Evolutionary conservation across 202 grass and related monocot species (phyloP), one percentile per base, ranked within the genome.

Genomic region (Panicum hallii): DNA sequence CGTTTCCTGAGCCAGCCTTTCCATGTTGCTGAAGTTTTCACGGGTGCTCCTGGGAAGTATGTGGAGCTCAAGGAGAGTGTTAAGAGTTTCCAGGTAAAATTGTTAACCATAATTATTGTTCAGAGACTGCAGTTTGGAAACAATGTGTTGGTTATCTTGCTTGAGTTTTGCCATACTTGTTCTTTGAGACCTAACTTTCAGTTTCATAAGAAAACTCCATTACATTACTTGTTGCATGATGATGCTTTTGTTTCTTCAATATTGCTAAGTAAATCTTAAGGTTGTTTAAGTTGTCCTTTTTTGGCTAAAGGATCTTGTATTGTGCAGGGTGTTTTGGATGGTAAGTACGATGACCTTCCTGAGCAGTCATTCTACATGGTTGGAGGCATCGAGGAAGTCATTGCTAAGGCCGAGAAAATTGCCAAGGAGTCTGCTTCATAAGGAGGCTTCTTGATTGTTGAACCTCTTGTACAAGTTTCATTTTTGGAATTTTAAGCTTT

Each of bases 1-100:
- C 75, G 86, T 53, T 99, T 99, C 96, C 79, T 98, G 26, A 93
- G 91, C 89, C 96, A 98, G 81, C 96, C 96, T 19, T 98, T 98
- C 89, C 96, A 98, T 86, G 96, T 98, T 40, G 96, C 96, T 49
- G 96, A 98, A 89, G 96, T 98, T 74, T 98, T 98, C 93, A 98
- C 96, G 1, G 96, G 96, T 88, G 96, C 96, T 63, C 96, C 93
- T 57, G 96, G 96, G 77, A 98, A 98, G 86, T 98, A 98, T 43
- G 96, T 98, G 32, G 96, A 98, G 44, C 84, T 98, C 30, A 98
- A 98, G 79, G 95, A 98, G 81, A 90, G 95, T 15, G 91, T 98
- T 12, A 60, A 80, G 46, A 98, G 96, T 79, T 98, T 98, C 81
- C 96, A 98, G 96, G 93, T 98, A 77, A 85, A 70, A 52, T 1